These are phyloP conservation scores for Prunus yedoensis DNA, from an alignment of 331 rosid species.

Conservation along the genomic window DNA sequence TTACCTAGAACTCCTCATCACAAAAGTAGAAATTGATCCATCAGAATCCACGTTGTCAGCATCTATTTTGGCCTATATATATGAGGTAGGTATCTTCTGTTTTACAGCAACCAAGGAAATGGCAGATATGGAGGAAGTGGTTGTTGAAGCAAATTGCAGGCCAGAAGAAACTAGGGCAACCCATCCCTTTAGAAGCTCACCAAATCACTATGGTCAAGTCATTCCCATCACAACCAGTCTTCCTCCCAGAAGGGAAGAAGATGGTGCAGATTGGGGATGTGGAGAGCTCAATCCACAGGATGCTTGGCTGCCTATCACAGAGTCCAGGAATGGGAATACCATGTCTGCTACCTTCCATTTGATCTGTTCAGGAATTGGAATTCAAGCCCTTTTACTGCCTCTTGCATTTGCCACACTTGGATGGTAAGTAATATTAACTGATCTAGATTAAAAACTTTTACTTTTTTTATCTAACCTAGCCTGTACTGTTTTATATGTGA, in stretches of 20 bases:
- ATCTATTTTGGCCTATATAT: no score
- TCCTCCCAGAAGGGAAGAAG: background rate
- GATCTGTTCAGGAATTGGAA: conserved; percentile 54
- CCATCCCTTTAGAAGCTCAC: background rate
- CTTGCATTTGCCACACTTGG: conserved; percentile 66
- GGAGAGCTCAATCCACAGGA: conserved; percentile 33
- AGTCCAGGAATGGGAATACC: conserved; percentile 53
- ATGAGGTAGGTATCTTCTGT: no score
- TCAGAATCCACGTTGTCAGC: no score
- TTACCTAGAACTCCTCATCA: no score
- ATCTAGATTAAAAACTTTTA: no score
- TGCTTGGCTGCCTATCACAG: conserved; percentile 63
- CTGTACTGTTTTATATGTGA: no score
- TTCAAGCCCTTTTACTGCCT: conserved; percentile 65
- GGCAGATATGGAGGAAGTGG: background rate
- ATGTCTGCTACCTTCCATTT: conserved; percentile 43
- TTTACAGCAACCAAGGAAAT: background rate
- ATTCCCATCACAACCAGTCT: background rate
- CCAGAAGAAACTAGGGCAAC: no score
- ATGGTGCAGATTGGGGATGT: background rate
- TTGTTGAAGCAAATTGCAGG: background rate
- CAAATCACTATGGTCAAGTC: background rate
- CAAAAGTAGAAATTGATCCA: no score
- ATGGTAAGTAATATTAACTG: conserved; percentile 39
- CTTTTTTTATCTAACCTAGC: no score